Base-by-base conservation (phyloP, 1,139 yeast genomes). In the Zygosaccharomyces pseudobailii region DNA sequence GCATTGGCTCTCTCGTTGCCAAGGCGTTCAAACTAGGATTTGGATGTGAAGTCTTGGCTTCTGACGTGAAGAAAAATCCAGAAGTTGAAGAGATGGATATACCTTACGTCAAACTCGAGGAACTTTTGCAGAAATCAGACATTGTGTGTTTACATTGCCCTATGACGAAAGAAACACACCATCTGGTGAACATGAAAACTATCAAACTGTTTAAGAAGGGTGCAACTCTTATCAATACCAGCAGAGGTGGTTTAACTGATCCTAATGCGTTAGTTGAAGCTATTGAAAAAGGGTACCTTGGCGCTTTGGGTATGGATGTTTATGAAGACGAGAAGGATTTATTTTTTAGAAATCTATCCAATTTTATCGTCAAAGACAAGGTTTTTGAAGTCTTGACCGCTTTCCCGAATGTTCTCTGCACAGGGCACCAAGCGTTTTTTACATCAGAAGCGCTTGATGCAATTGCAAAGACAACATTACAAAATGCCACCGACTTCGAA, bases 101-200 rank as follows among this genome's bases (percentile, higher is more conserved):
- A n/a, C 27, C 27, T 5, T 36, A 36, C 40, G 40, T 36, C 22
- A 28, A 36, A 22, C 10, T 36, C 13, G 30, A 36, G 13, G 30
- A 36, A 10, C 20, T 36, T 8, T 9, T 36, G n/a, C 24, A 28
- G 13, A 22, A 10, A 8, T 20, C 40, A 19, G 40, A 36, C 22
- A 22, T 36, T 36, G 40, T 36, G n/a, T 36, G 40, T 36, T 28
- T 36, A n/a, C 40, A 36, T 22, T 36, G 40, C 20, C 40, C 40
- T 8, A 21, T 36, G 40, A 36, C 19, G 6, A 13, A 22, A 8
- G 27, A 10, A 5, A 36, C 40, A n/a, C 40, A 28, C 22, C 40
- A 22, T 36, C 5, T 36, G 13, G 20, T 36, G 19, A 36, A 36
- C n/a, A 36, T 36, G 40, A 28, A 36, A 9, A 21, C 40, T 8